These are phyloP conservation scores for Calonectria multiphialidica DNA, from an alignment of 2,329 filamentous ascomycete species.

Conservation along the genomic window DNA sequence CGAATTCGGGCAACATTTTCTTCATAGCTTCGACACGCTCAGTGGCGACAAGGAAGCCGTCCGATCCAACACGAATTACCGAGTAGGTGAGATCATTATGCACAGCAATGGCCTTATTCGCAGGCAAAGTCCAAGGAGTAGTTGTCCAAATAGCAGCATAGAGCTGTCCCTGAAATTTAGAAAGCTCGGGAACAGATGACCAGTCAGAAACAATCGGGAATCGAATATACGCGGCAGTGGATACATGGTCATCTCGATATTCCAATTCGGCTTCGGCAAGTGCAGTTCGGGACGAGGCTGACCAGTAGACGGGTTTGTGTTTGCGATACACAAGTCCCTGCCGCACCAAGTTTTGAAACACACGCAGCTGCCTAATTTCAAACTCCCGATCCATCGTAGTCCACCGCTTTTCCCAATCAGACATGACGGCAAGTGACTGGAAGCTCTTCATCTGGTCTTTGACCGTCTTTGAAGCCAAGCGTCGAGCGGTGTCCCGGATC, in stretches of 20 bases:
- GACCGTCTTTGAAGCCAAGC: slow-evolving; percentile 77
- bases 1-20: slow-evolving; percentile 63
- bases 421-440: slow-evolving; percentile 81
- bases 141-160: slow-evolving; percentile 98
- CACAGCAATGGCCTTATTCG: slow-evolving; percentile 90
- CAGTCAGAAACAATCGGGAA: slow-evolving; percentile 73
- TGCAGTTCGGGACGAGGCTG: slow-evolving; percentile 81
- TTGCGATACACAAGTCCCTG: slow-evolving; percentile 81
- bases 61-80: slow-evolving; percentile 68
- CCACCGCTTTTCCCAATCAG: slow-evolving; percentile 82
- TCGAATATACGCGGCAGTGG: slow-evolving; percentile 81
- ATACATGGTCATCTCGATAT: slow-evolving; percentile 81
- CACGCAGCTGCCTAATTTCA: slow-evolving; percentile 79
- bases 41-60: slow-evolving; percentile 78
- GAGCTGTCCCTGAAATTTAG: slow-evolving; percentile 61
- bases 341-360: slow-evolving; percentile 82
- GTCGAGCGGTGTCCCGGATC: slow-evolving; percentile 73
- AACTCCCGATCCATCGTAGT: slow-evolving; percentile 83
- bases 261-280: slow-evolving; percentile 88
- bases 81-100: slow-evolving; percentile 80
- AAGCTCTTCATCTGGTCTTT: slow-evolving; percentile 81
- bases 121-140: slow-evolving; percentile 96
- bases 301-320: slow-evolving; percentile 90
- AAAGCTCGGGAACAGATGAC: slow-evolving; percentile 49
- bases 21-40: slow-evolving; percentile 74